phyloP scores from a whole-genome alignment of 2,329 filamentous ascomycete species.

The Xylariaceae sp. region DNA sequence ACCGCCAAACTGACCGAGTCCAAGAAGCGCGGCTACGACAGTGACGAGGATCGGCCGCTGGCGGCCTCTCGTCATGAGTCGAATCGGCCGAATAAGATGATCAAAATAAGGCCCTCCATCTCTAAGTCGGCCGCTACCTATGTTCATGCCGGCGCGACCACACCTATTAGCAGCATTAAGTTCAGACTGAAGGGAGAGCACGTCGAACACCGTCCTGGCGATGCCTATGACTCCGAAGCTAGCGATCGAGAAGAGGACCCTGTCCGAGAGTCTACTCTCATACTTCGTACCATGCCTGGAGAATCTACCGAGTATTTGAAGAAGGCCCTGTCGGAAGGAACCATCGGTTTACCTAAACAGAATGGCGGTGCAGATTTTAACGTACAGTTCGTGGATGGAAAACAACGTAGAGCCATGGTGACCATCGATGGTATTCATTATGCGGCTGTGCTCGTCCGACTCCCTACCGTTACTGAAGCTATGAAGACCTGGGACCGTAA shows the following conservation, averaged over 20 bases:
- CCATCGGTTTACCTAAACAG: slow-evolving; percentile 66
- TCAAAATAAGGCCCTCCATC: slow-evolving; percentile 51
- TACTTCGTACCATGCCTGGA: slow-evolving; percentile 85
- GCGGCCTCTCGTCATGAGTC: slow-evolving; percentile 39
- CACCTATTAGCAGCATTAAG: slow-evolving; percentile 47
- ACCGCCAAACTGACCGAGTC: slow-evolving; percentile 59
- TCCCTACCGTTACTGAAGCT: slow-evolving; percentile 84
- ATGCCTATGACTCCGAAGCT: slow-evolving; percentile 95
- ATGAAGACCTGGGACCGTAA: slow-evolving; percentile 95
- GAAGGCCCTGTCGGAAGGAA: slow-evolving; percentile 73
- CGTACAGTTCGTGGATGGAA: slow-evolving; percentile 77
- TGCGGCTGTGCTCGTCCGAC: slow-evolving; percentile 77
- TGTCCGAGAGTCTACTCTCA: slow-evolving; percentile 83
- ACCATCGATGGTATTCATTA: slow-evolving; percentile 71
- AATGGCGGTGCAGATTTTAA: slow-evolving; percentile 76
- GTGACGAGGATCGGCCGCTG: slow-evolving; percentile 49
- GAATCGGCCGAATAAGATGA: slow-evolving; percentile 51
- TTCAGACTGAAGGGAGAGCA: slow-evolving; percentile 69
- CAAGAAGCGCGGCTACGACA: slow-evolving; percentile 64
- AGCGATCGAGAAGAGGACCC: slow-evolving; percentile 89
- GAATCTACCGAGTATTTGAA: slow-evolving; percentile 83
- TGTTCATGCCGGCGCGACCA: slow-evolving; percentile 36
- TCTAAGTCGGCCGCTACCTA: slow-evolving; percentile 34
- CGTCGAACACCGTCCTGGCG: slow-evolving; percentile 72
- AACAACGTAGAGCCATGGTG: slow-evolving; percentile 73